Conservation (phyloP, 768 basidiomycete genomes). For the Naganishia antarctica region DNA sequence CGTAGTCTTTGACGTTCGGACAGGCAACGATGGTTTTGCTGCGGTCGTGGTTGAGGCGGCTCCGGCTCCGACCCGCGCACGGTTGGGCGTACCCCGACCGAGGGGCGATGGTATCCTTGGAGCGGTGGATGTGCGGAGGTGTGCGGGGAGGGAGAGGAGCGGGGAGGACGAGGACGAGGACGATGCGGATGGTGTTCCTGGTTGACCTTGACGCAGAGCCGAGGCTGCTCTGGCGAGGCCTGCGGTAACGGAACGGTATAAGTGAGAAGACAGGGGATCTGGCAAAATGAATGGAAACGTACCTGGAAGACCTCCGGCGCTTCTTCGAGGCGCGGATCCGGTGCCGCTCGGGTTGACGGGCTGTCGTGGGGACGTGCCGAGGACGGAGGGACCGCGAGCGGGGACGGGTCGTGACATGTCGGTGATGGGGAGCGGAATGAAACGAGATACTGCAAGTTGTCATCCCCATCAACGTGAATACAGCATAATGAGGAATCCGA, state of each 20-base stretch:
- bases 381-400: slow-evolving; percentile 30
- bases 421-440: background rate
- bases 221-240: slow-evolving; percentile 48
- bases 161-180: slow-evolving; percentile 27
- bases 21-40: slow-evolving; percentile 38
- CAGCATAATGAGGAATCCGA: too few relatives aligned
- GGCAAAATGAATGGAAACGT: background rate
- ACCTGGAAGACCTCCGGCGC: slow-evolving; percentile 46
- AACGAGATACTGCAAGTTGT: too few relatives aligned
- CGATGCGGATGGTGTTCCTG: slow-evolving; percentile 28
- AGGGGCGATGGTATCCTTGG: slow-evolving; percentile 45
- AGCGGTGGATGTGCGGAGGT: slow-evolving; percentile 40
- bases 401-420: slow-evolving; percentile 40
- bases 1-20: slow-evolving; percentile 78
- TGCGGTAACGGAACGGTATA: slow-evolving; percentile 1
- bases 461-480: too few relatives aligned
- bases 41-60: background rate
- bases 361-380: slow-evolving; percentile 32
- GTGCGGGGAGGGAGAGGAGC: slow-evolving; percentile 39
- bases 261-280: background rate
- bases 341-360: slow-evolving; percentile 30
- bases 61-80: slow-evolving; percentile 25
- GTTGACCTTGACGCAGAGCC: slow-evolving; percentile 38
- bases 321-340: slow-evolving; percentile 36
- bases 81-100: slow-evolving; percentile 44